These are phyloP conservation scores for Stromatinia cepivora DNA, from an alignment of 2,329 filamentous ascomycete genomes.

Conservation along the genomic window DNA sequence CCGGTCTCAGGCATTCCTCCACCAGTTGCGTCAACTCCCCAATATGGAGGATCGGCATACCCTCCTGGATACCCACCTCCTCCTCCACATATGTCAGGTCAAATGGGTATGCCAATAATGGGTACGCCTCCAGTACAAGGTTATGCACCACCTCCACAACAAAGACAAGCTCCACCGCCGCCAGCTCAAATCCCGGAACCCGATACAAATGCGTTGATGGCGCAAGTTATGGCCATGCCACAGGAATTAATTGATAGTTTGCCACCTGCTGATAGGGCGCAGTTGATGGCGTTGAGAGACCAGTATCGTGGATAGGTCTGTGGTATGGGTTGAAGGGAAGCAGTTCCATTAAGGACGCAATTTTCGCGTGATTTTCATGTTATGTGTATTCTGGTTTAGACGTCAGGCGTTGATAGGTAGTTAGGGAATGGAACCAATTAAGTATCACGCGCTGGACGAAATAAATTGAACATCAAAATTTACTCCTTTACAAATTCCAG, in stretches of 20 bases:
- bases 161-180: constrained; percentile 39
- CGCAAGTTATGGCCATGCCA: constrained; percentile 78
- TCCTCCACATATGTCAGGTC: constrained; percentile 43
- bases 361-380: not conserved
- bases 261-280: constrained; percentile 70
- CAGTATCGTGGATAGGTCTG: constrained; percentile 14
- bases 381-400: not conserved
- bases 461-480: not conserved
- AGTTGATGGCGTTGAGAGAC: constrained; percentile 74
- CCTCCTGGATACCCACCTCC: constrained; percentile 44
- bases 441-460: not conserved
- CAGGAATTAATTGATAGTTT: constrained; percentile 78
- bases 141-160: constrained; percentile 37
- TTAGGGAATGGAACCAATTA: constrained; percentile 6
- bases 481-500: too few species aligned
- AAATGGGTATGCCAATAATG: constrained; percentile 41
- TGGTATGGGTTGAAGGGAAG: not conserved
- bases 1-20: constrained; percentile 34
- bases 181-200: constrained; percentile 49
- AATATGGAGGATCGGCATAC: constrained; percentile 42
- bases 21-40: constrained; percentile 34
- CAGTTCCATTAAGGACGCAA: not conserved
- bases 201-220: constrained; percentile 72
- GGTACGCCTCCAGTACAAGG: constrained; percentile 50
- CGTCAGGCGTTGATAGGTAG: constrained; percentile 8